These are phyloP conservation scores for Abrus precatorius DNA, from an alignment of 306 rosid genomes.

Conservation along the genomic window DNA sequence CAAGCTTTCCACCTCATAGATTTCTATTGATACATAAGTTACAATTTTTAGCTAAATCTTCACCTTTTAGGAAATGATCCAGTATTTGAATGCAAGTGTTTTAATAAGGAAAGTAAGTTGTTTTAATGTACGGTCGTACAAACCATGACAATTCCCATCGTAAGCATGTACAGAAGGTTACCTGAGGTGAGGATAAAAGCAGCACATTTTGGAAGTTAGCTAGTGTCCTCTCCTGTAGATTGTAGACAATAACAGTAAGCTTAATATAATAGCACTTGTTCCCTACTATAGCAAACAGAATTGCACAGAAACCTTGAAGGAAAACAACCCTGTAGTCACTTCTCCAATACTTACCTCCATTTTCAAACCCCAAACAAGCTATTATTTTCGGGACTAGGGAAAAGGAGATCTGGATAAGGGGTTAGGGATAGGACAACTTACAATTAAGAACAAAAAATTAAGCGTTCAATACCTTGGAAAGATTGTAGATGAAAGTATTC, in stretches of 20 bases:
- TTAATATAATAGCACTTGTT: background rate
- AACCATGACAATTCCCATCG: constrained; percentile 4
- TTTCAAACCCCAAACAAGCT: constrained; percentile 7
- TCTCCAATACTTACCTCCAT: constrained; percentile 18
- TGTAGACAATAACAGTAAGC: constrained; percentile 24
- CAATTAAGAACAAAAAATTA: background rate
- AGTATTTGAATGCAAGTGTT: constrained; percentile 3
- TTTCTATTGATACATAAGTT: background rate
- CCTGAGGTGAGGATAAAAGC: constrained; percentile 69
- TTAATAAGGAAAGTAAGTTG: constrained; percentile 23
- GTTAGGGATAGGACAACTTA: background rate
- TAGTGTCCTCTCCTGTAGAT: constrained; percentile 58
- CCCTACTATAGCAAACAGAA: constrained; percentile 29
- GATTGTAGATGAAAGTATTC: constrained; percentile 90
- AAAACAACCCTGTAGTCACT: constrained; percentile 13
- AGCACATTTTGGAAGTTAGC: constrained; percentile 57
- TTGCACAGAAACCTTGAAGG: constrained; percentile 19
- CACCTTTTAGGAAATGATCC: constrained; percentile 15
- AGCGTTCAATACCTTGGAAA: constrained; percentile 80
- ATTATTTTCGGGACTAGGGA: background rate
- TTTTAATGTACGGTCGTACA: background rate
- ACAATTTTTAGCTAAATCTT: constrained; percentile 27
- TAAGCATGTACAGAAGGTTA: constrained; percentile 39
- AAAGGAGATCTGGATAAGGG: background rate
- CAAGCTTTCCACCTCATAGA: constrained; percentile 22